Evolutionary conservation across 345 rosid genomes (phyloP).

Genomic region (Euphorbia pulcherrima): DNA sequence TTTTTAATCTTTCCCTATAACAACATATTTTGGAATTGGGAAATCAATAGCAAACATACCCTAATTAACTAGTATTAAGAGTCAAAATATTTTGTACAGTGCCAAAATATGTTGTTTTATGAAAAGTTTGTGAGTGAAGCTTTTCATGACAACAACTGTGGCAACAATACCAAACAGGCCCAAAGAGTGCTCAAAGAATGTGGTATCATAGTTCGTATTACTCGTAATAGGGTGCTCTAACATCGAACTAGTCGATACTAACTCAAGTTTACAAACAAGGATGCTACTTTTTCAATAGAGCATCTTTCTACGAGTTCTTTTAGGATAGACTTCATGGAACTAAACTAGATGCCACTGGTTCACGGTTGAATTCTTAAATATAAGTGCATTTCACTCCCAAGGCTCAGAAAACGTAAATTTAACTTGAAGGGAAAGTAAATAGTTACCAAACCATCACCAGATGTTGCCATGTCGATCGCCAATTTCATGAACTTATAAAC

Average conservation of each 20-base stretch:
- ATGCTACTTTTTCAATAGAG: background rate
- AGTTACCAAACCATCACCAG: conserved; percentile 53
- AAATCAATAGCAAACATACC: too few species aligned
- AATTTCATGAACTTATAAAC: conserved; percentile 56
- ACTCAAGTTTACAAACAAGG: background rate
- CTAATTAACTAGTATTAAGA: too few species aligned
- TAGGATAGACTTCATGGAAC: background rate
- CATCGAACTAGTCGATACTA: background rate
- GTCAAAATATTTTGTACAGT: too few species aligned
- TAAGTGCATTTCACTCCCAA: background rate
- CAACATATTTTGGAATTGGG: too few species aligned
- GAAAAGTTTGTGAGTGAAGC: too few species aligned
- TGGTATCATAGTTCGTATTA: too few species aligned
- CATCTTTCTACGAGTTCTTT: background rate
- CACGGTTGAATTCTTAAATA: background rate
- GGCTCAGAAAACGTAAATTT: background rate
- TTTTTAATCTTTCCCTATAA: too few species aligned
- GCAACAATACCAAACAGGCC: too few species aligned
- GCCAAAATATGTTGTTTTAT: too few species aligned
- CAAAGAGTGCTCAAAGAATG: background rate
- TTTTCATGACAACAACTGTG: too few species aligned
- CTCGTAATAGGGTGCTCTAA: background rate
- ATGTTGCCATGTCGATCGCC: conserved; percentile 52
- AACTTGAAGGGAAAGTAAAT: conserved; percentile 6
- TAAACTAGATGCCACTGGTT: background rate